These are phyloP conservation scores for Trypanosoma lewisi DNA, from an alignment of 208 protist species.

Conservation along the genomic window DNA sequence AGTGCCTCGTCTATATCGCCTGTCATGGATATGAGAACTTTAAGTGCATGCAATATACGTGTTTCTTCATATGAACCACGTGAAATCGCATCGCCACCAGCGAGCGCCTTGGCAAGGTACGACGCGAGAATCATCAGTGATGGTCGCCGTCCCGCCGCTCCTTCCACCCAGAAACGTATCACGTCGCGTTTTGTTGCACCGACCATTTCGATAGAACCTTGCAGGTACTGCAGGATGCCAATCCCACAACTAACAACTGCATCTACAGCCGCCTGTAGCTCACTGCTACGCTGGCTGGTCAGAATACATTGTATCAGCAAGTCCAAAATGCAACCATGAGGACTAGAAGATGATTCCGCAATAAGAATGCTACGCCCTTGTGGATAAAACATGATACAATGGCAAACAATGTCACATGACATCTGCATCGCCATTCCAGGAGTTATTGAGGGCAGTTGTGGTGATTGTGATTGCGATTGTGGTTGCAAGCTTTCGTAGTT, in stretches of 20 bases:
- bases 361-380: slow-evolving; percentile 23
- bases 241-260: slow-evolving; percentile 29
- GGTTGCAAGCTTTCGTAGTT: not conserved
- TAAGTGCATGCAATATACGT: slow-evolving; percentile 45
- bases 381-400: slow-evolving; percentile 30
- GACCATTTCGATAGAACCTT: slow-evolving; percentile 11
- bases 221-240: slow-evolving; percentile 22
- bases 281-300: slow-evolving; percentile 27
- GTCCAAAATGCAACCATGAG: slow-evolving; percentile 30
- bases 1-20: slow-evolving; percentile 30
- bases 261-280: slow-evolving; percentile 47
- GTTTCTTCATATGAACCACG: slow-evolving; percentile 28
- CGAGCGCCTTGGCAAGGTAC: slow-evolving; percentile 26
- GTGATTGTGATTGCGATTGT: not conserved
- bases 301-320: slow-evolving; percentile 42
- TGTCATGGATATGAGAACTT: slow-evolving; percentile 32
- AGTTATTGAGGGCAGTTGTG: not conserved
- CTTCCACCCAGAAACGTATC: slow-evolving; percentile 57
- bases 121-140: slow-evolving; percentile 37
- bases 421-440: slow-evolving; percentile 37
- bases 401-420: slow-evolving; percentile 37
- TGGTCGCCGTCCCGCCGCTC: slow-evolving; percentile 27
- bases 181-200: slow-evolving; percentile 40
- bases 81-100: not conserved
- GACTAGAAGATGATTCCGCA: slow-evolving; percentile 10